Percentiles rank a stretch among this genome's conserved stretches.
These are phyloP conservation scores for Boletus sp. DNA, from an alignment of 768 basidiomycete genomes.

Conservation along the genomic window DNA sequence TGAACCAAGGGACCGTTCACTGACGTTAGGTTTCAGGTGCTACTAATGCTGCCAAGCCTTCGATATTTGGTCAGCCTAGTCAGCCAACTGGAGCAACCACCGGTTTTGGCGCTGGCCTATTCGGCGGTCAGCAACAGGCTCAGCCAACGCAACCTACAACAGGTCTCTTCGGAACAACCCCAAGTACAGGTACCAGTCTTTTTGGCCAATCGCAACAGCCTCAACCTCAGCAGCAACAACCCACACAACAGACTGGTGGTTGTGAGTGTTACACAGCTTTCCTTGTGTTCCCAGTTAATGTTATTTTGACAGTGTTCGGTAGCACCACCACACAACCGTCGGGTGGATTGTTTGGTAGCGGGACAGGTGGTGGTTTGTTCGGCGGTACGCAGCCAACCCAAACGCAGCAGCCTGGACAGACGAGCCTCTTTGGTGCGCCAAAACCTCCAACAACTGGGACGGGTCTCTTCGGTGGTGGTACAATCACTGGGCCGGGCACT, in stretches of 20 bases:
- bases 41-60: slow-evolving; percentile 39
- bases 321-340: slow-evolving; percentile 27
- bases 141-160: slow-evolving; percentile 25
- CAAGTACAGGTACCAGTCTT: slow-evolving; percentile 24
- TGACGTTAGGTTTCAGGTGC: slow-evolving; percentile 23
- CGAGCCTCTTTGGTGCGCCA: slow-evolving; percentile 26
- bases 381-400: slow-evolving; percentile 34
- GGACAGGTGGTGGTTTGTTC: slow-evolving; percentile 34
- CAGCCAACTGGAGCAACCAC: slow-evolving; percentile 38
- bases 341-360: slow-evolving; percentile 38
- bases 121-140: slow-evolving; percentile 25
- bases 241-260: slow-evolving; percentile 37
- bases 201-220: slow-evolving; percentile 32
- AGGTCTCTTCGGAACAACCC: slow-evolving; percentile 30
- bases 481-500: slow-evolving; percentile 28
- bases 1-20: background rate
- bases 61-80: slow-evolving; percentile 46
- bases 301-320: slow-evolving; percentile 35
- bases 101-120: slow-evolving; percentile 35
- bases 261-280: slow-evolving; percentile 26
- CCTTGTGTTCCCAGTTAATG: slow-evolving; percentile 5
- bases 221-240: slow-evolving; percentile 34
- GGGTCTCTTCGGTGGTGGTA: slow-evolving; percentile 50
- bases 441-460: slow-evolving; percentile 34
- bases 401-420: slow-evolving; percentile 36